These are phyloP conservation scores for Plenodomus biglobosus DNA, from an alignment of 2,329 filamentous ascomycete species.

Conservation along the genomic window DNA sequence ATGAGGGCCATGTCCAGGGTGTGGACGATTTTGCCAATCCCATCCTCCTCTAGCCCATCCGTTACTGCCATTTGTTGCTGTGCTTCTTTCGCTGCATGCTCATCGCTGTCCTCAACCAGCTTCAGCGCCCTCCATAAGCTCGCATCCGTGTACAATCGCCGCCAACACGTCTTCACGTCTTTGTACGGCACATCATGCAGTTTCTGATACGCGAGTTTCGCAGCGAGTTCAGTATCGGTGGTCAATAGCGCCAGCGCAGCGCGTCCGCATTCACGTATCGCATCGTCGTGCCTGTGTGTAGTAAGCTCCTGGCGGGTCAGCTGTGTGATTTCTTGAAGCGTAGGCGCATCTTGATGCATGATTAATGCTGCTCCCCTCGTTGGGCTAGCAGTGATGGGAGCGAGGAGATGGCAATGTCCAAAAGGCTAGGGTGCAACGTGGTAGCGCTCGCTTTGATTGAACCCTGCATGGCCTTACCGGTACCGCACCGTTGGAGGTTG, in stretches of 20 bases:
- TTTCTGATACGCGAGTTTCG: conserved; percentile 62
- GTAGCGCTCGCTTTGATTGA: too few relatives aligned
- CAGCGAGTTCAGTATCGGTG: conserved; percentile 53
- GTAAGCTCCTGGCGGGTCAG: conserved; percentile 30
- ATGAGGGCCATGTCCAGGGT: conserved; percentile 76
- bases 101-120: conserved; percentile 20
- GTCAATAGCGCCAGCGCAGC: conserved; percentile 44
- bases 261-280: conserved; percentile 47
- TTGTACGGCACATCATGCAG: conserved; percentile 71
- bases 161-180: conserved; percentile 68
- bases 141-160: conserved; percentile 70
- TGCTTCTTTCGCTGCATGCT: conserved; percentile 8
- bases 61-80: conserved; percentile 4
- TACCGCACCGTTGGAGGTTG: too few relatives aligned
- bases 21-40: conserved; percentile 62
- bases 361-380: background rate
- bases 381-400: background rate
- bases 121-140: conserved; percentile 63
- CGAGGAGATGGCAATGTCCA: background rate
- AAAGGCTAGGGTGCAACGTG: too few relatives aligned
- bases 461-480: too few relatives aligned
- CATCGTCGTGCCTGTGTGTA: conserved; percentile 8
- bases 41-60: conserved; percentile 36
- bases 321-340: conserved; percentile 25
- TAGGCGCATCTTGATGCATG: conserved; percentile 19